Base-by-base conservation (phyloP, 768 basidiomycete genomes). In the Naganishia onofrii region DNA sequence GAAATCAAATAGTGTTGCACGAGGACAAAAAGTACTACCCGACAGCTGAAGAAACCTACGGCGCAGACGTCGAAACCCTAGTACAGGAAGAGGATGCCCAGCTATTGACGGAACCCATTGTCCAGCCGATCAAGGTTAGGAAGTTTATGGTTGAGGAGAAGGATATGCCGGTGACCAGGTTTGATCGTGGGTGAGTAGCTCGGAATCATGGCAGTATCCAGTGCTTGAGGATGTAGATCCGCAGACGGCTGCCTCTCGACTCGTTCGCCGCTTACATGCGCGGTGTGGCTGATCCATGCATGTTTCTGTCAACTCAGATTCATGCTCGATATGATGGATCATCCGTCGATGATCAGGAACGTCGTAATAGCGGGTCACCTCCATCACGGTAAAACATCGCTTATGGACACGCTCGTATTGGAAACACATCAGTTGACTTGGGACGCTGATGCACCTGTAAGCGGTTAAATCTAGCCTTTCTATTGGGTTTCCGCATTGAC, bases 21-120 rank as follows among this genome's bases (percentile, higher is more conserved):
- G 96, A 98, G 79, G 91, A 99, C 83, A 99, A 99, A 82, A 91
- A 93, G 81, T 98, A 99, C 81, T 99, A 99, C 79, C 91, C 93
- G 17, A 90, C 90, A 17, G 95, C 96, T 0, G 84, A 84, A 67
- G 93, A 97, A 21, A 87, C 94, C 1, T 99, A 99, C 80, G 96
- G 96, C 2, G 84, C 87, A 46, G 96, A 88, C 70, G 96, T 99
- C 34, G 95, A 98, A 82, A 90, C 96, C 0, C 82, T 98, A 74
- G 96, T 99, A 1, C 96, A 98, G 79, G 96, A 99, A 81, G 96
- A 99, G 82, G 96, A 99, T 78, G 88, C 91, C 3, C 96, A 99
- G 79, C 93, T 93, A 17, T 85, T 99, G 23, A 86, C 92, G 2
- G 92, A 98, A 76, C 96, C 96, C 23, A 94, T 99, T 71, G 85